Percentiles rank a stretch among this genome's conserved stretches.
Evolutionary conservation across 495 filamentous ascomycete species (phyloP).

Genomic region (Aspergillus coremiiformis): DNA sequence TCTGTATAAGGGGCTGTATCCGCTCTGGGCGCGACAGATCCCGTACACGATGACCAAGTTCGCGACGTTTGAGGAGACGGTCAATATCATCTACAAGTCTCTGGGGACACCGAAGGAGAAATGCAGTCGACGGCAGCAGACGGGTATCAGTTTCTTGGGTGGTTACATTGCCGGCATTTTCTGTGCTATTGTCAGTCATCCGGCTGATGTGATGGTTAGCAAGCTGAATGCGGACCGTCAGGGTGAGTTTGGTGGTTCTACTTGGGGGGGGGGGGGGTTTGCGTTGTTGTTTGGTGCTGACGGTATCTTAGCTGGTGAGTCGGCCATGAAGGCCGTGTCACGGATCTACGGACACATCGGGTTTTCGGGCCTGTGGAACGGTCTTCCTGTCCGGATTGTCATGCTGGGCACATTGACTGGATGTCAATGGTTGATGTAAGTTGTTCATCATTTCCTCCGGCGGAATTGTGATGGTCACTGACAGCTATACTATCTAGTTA

Average conservation of each 20-base stretch:
- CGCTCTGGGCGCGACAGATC: constrained; percentile 65
- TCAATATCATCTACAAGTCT: constrained; percentile 52
- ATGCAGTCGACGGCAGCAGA: constrained; percentile 56
- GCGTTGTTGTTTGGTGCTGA: constrained; percentile 1
- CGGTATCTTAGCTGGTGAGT: constrained; percentile 48
- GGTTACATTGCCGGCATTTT: constrained; percentile 68
- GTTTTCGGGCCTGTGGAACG: constrained; percentile 64
- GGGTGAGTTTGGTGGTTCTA: constrained; percentile 32
- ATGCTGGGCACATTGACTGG: constrained; percentile 61
- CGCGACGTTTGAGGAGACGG: constrained; percentile 65
- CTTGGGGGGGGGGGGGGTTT: not conserved
- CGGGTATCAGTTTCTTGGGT: constrained; percentile 60
- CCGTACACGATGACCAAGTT: constrained; percentile 75
- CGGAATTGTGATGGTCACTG: constrained; percentile 3
- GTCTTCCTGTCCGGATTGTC: constrained; percentile 54
- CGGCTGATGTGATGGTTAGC: constrained; percentile 67
- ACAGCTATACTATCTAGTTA: constrained; percentile 37
- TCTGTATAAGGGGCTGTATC: constrained; percentile 62
- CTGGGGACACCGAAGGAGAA: constrained; percentile 59
- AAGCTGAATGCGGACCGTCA: constrained; percentile 61
- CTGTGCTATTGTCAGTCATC: constrained; percentile 57
- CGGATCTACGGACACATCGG: constrained; percentile 69
- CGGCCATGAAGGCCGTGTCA: constrained; percentile 52
- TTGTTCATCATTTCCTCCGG: constrained; percentile 2
- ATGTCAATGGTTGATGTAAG: constrained; percentile 68